A percentile compares a stretch with the other conserved stretches of the same genome.
These are phyloP conservation scores for Albatrellus ellisii DNA, from an alignment of 768 basidiomycete genomes.

Conservation along the genomic window DNA sequence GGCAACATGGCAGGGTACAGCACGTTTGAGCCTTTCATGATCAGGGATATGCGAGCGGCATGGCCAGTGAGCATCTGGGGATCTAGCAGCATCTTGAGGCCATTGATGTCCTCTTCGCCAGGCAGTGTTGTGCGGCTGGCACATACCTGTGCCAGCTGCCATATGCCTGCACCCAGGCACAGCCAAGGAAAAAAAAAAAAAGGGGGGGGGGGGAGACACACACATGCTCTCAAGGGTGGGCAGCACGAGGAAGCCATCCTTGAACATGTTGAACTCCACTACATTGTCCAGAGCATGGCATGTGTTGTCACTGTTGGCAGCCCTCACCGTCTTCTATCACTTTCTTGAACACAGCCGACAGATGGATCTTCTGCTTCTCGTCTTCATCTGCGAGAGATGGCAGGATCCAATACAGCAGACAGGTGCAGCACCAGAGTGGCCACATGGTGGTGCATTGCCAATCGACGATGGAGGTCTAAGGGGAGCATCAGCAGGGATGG, in stretches of 20 bases:
- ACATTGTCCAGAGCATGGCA: slow-evolving; percentile 21
- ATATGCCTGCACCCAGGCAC: no score
- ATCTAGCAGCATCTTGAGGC: slow-evolving; percentile 19
- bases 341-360: slow-evolving; percentile 16
- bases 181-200: no score
- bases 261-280: slow-evolving; percentile 21
- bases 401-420: slow-evolving; percentile 20
- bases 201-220: background rate
- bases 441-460: slow-evolving; percentile 18
- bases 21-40: slow-evolving; percentile 16
- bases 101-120: slow-evolving; percentile 20
- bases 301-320: slow-evolving; percentile 19
- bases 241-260: slow-evolving; percentile 21
- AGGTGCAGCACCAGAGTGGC: slow-evolving; percentile 23
- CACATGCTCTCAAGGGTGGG: slow-evolving; percentile 24
- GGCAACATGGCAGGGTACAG: slow-evolving; percentile 17
- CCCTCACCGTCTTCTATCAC: slow-evolving; percentile 14
- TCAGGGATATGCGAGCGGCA: slow-evolving; percentile 16
- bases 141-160: no score
- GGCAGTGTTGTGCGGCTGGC: slow-evolving; percentile 20
- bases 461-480: slow-evolving; percentile 18
- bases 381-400: slow-evolving; percentile 15
- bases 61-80: slow-evolving; percentile 19
- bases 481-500: background rate
- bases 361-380: slow-evolving; percentile 10